Base-by-base conservation (phyloP, 192 early-diverging fungal genomes). In the Lobosporangium transversale region DNA sequence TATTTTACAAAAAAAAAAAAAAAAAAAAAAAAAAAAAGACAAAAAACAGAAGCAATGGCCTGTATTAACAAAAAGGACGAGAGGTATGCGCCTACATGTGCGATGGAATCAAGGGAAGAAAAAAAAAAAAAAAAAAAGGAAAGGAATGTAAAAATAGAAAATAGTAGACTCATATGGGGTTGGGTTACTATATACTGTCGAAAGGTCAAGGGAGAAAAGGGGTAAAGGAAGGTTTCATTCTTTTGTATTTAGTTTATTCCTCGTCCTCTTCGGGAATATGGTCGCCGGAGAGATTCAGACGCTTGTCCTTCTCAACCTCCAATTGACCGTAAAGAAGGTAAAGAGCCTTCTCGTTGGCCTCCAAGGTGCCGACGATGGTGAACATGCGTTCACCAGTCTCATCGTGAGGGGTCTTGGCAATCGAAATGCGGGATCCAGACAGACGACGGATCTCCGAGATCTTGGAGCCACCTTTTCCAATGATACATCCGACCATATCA, bases 401-500 rank as follows among this genome's bases (percentile, higher is more conserved):
- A 57, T 88, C 87, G 65, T 93, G 89, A 4, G 91, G 88, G 8
- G 88, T 87, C 82, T 93, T 92, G 52, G 92, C 93, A 67, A 99
- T 97, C 68, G 92, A 91, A 71, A 99, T 96, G 68, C 93, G 90
- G 31, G 91, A 90, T 59, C 92, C 92, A 44, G 92, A 93, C n/a
- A 91, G 80, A 53, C 88, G 86, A 69, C 92, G 91, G 68, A 93
- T 93, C 79, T 93, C 92, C 21, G 92, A 88, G 67, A 93, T 91
- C 69, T 92, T 91, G 35, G 87, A 85, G 27, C 95, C 96, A 48
- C 86, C 90, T 82, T 96, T 96, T 69, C 97, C 97, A 83, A 99
- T 99, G 75, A 99, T 95, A 67, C 94, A 95, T 40, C 97, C 97
- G 53, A 96, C 95, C 92, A 98, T 93, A 79, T 96, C 95, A 70